Conservation (phyloP, 345 rosid species). For the Eucalyptus curtisii region DNA sequence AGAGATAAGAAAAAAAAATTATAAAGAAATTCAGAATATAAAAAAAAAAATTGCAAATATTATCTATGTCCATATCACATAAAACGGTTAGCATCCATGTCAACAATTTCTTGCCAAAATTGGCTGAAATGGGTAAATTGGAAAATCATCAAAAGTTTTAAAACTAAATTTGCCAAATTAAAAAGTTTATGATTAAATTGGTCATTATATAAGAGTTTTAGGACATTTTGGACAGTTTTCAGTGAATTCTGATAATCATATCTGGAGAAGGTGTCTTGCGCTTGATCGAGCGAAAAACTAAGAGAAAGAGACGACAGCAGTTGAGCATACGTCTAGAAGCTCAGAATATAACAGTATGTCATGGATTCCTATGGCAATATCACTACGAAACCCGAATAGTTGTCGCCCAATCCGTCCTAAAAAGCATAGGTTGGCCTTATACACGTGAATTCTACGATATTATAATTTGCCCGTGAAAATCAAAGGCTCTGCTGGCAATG, state of each 20-base stretch:
- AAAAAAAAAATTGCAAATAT: no score
- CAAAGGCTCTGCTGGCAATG: not conserved
- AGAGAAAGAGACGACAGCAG: no score
- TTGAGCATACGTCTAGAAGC: no score
- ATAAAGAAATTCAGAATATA: no score
- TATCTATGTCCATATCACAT: no score
- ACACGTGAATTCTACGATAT: not conserved
- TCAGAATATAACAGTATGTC: no score
- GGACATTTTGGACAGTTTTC: not conserved
- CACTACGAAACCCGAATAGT: not conserved
- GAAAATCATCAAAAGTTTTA: no score
- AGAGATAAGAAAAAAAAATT: no score
- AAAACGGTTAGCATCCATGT: no score
- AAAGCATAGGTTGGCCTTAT: not conserved
- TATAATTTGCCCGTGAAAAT: not conserved
- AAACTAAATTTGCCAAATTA: no score
- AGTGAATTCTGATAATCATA: not conserved
- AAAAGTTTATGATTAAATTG: no score
- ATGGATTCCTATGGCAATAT: not conserved
- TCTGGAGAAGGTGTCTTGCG: not conserved
- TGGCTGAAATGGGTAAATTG: not conserved
- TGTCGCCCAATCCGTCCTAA: not conserved
- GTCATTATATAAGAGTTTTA: not conserved
- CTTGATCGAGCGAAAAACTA: not conserved
- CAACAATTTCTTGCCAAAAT: not conserved